Conservation (phyloP, 805 yeast genomes). For the Yarrowia yakushimensis region DNA sequence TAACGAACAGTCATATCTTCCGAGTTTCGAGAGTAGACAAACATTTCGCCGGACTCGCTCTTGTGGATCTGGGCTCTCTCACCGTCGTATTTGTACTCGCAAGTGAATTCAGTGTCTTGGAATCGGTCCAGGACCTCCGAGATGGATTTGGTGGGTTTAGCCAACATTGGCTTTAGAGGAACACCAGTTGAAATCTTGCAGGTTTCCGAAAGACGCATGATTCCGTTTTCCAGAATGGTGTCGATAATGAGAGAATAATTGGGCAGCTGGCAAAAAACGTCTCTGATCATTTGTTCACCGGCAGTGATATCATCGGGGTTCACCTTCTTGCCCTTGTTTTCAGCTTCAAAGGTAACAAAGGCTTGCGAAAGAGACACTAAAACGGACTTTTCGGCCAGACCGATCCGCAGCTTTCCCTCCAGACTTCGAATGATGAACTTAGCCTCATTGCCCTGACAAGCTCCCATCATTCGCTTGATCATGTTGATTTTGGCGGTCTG, state of each 20-base stretch:
- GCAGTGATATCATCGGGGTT: slow-evolving; percentile 47
- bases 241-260: slow-evolving; percentile 78
- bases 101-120: slow-evolving; percentile 79
- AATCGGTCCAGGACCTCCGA: slow-evolving; percentile 90
- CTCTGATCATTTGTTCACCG: slow-evolving; percentile 78
- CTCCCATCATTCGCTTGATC: slow-evolving; percentile 79
- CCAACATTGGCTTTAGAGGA: slow-evolving; percentile 96
- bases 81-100: slow-evolving; percentile 97
- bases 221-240: slow-evolving; percentile 63
- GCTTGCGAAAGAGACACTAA: slow-evolving; percentile 82
- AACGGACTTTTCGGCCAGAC: slow-evolving; percentile 91
- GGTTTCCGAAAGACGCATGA: slow-evolving; percentile 58
- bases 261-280: slow-evolving; percentile 86
- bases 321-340: slow-evolving; percentile 35
- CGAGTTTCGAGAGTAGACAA: slow-evolving; percentile 87
- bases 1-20: slow-evolving; percentile 96
- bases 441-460: slow-evolving; percentile 83
- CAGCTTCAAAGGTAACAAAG: slow-evolving; percentile 57
- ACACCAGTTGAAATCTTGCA: slow-evolving; percentile 85
- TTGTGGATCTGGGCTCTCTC: slow-evolving; percentile 95
- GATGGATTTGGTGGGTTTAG: slow-evolving; percentile 92
- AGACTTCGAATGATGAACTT: slow-evolving; percentile 84
- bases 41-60: slow-evolving; percentile 57
- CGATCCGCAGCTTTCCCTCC: slow-evolving; percentile 90
- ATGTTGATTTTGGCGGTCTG: slow-evolving; percentile 73